Evolutionary conservation across 164 flowering plant genomes (phyloP), one percentile per base, ranked within the genome.

Genomic region (Santalum album): DNA sequence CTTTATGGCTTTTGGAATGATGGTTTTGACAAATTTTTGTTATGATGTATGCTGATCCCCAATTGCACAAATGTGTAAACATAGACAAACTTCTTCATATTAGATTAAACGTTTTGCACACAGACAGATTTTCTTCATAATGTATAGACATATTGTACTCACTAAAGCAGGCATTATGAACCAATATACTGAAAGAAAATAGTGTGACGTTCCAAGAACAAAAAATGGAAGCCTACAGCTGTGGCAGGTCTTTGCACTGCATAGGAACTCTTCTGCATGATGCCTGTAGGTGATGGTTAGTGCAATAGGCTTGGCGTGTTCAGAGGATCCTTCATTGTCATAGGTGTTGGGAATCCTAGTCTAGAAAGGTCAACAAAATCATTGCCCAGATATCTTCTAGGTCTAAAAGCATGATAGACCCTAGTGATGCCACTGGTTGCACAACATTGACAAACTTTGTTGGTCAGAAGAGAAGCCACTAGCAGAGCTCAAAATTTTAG

Each of bases 341-440:
- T n/a, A 19, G 67, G 49, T 12, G 48, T 2, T 16, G 65, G 24
- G 25, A 47, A 48, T 21, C 39, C 47, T 17, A 51, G 46, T 52
- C 68, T 62, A 51, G 65, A 60, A 42, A 56, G 19, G 35, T 47
- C 38, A 35, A 36, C 29, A 39, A 39, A 43, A 47, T 34, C 56
- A 51, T n/a, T 57, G 25, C 64, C 53, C 12, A 51, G 24, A 36
- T 56, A 25, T 17, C 25, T 51, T 7, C 57, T 51, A 50, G 24
- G 25, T 62, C 72, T 69, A n/a, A 65, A 56, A 29, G 38, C 59
- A 51, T 58, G 34, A 29, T 51, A 49, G 51, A 38, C 53, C 72
- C 67, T 29, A 27, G 22, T 16, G 62, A 6, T 22, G 66, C 45
- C 32, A 53, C 70, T 34, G 51, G 58, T 26, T 36, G 58, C 44